These are phyloP conservation scores for Nissolia schottii DNA, from an alignment of 306 rosid genomes.

Conservation along the genomic window DNA sequence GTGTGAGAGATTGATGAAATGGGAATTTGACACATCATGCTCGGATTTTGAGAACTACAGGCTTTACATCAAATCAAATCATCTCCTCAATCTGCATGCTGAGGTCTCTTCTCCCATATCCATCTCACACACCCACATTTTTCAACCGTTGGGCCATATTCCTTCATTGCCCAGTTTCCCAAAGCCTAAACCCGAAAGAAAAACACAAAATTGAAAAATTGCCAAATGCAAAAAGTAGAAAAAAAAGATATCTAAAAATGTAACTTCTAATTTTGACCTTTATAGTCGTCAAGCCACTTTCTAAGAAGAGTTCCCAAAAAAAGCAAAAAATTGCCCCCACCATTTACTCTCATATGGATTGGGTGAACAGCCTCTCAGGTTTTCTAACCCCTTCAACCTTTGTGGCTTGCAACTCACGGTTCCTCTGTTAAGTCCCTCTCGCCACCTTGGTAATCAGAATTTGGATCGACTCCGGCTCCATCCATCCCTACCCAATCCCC, in stretches of 20 bases:
- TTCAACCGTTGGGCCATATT: constrained; percentile 23
- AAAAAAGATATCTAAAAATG: background rate
- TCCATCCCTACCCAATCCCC: background rate
- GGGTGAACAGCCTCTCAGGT: constrained; percentile 1
- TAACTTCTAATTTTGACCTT: background rate
- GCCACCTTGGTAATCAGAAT: constrained; percentile 21
- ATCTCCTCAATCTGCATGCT: constrained; percentile 60
- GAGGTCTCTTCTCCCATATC: constrained; percentile 4
- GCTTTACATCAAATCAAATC: constrained; percentile 67
- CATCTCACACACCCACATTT: background rate
- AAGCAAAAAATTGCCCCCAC: constrained; percentile 29
- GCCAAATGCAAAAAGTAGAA: no score
- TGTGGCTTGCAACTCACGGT: constrained; percentile 45
- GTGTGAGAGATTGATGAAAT: constrained; percentile 53
- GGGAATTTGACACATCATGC: constrained; percentile 85
- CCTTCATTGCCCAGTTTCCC: constrained; percentile 14
- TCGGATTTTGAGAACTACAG: constrained; percentile 65
- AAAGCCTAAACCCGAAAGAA: background rate
- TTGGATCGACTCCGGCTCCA: constrained; percentile 13
- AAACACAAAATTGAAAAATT: background rate
- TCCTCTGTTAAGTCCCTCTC: constrained; percentile 41
- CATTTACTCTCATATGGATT: constrained; percentile 32
- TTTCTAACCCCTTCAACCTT: background rate
- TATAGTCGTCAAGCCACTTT: background rate
- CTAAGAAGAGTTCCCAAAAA: constrained; percentile 24